Percentiles rank a stretch among this genome's conserved stretches.
phyloP scores from a whole-genome alignment of 345 rosid species.

The Lumnitzera littorea region DNA sequence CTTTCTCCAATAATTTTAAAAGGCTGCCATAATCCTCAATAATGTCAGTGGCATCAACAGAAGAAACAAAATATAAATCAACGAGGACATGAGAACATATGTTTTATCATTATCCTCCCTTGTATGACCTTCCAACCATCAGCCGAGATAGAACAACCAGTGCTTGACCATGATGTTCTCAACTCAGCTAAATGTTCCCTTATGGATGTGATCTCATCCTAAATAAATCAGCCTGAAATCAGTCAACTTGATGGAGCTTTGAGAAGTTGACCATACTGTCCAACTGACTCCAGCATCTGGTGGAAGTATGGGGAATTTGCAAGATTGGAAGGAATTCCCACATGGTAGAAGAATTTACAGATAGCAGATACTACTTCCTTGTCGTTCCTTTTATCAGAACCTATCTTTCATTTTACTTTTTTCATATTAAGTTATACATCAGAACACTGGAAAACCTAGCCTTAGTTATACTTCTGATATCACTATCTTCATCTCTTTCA shows the following conservation, averaged over 20 bases:
- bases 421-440: conserved; percentile 15
- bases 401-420: conserved; percentile 22
- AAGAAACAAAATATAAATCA: conserved; percentile 56
- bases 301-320: conserved; percentile 52
- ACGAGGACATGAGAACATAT: conserved; percentile 52
- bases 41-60: conserved; percentile 53
- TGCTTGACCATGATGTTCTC: conserved; percentile 39
- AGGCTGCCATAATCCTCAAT: conserved; percentile 44
- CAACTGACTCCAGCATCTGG: conserved; percentile 54
- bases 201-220: conserved; percentile 36
- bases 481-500: conserved; percentile 16
- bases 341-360: conserved; percentile 52
- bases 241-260: conserved; percentile 32
- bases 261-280: conserved; percentile 44
- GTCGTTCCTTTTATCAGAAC: conserved; percentile 26
- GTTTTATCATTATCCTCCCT: conserved; percentile 46
- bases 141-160: conserved; percentile 54
- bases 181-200: conserved; percentile 30
- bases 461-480: conserved; percentile 12
- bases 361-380: conserved; percentile 48
- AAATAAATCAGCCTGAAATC: conserved; percentile 41
- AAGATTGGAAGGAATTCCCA: conserved; percentile 47
- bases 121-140: conserved; percentile 65
- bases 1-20: conserved; percentile 50
- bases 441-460: conserved; percentile 11